Percentiles rank a stretch among this genome's conserved stretches.
Evolutionary conservation across 2,329 filamentous ascomycete genomes (phyloP).

Genomic region (Beauveria caledonica): DNA sequence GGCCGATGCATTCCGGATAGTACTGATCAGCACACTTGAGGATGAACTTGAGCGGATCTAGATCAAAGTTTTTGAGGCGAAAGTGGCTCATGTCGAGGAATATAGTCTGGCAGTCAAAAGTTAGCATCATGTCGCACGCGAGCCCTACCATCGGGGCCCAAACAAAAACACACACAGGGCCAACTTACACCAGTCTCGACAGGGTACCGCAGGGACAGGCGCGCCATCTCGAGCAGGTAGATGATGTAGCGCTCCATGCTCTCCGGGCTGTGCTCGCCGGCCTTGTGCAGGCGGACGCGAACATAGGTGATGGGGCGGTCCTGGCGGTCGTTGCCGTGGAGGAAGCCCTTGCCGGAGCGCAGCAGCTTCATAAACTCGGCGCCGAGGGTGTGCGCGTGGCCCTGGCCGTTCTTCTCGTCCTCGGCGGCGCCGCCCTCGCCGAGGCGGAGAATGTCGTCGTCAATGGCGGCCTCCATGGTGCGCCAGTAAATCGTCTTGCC

Average conservation of each 20-base stretch:
- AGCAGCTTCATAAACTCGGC: slow-evolving; percentile 75
- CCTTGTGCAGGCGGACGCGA: slow-evolving; percentile 65
- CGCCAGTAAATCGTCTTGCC: slow-evolving; percentile 87
- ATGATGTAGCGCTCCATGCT: slow-evolving; percentile 77
- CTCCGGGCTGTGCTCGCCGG: slow-evolving; percentile 67
- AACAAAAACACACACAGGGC: not conserved
- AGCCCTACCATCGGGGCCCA: too few relatives aligned
- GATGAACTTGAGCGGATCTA: slow-evolving; percentile 88
- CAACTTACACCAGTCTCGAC: slow-evolving; percentile 75
- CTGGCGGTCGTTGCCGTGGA: slow-evolving; percentile 71
- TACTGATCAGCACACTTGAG: slow-evolving; percentile 95
- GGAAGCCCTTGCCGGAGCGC: slow-evolving; percentile 76
- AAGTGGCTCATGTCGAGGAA: slow-evolving; percentile 88
- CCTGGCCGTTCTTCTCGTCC: slow-evolving; percentile 45
- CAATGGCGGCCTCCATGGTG: slow-evolving; percentile 66
- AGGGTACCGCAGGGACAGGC: slow-evolving; percentile 64
- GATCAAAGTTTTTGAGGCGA: slow-evolving; percentile 86
- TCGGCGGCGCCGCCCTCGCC: slow-evolving; percentile 59
- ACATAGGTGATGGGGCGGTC: slow-evolving; percentile 77
- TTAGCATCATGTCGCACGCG: slow-evolving; percentile 15
- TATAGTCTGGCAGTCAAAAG: slow-evolving; percentile 51
- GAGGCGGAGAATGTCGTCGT: slow-evolving; percentile 68
- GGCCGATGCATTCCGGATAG: slow-evolving; percentile 78
- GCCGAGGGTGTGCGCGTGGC: slow-evolving; percentile 52
- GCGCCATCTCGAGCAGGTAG: slow-evolving; percentile 81